Percentiles rank a stretch among this genome's conserved stretches.
These are phyloP conservation scores for Penicillium fimorum DNA, from an alignment of 495 filamentous ascomycete genomes.

Conservation along the genomic window DNA sequence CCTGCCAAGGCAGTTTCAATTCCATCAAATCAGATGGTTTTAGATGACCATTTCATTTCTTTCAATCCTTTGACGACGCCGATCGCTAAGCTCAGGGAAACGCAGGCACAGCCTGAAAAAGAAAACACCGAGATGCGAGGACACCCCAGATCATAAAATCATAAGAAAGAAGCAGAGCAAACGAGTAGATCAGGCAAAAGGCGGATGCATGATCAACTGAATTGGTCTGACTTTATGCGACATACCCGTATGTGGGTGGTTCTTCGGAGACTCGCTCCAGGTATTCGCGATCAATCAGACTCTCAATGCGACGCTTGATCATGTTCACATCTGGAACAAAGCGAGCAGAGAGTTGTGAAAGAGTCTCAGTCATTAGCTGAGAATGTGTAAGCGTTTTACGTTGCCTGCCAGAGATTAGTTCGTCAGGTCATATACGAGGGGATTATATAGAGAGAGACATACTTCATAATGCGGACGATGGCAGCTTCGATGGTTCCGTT, in stretches of 20 bases:
- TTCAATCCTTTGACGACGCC: conserved; percentile 22
- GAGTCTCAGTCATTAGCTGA: conserved; percentile 79
- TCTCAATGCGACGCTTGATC: conserved; percentile 94
- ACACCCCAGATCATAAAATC: conserved; percentile 10
- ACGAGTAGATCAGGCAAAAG: neutral
- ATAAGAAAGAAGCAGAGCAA: conserved; percentile 5
- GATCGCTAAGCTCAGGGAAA: conserved; percentile 31
- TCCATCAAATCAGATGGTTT: conserved; percentile 3
- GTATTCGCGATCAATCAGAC: conserved; percentile 88
- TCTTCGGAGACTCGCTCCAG: conserved; percentile 80
- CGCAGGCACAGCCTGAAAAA: neutral
- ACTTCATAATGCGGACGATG: conserved; percentile 97
- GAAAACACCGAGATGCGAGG: conserved; percentile 8
- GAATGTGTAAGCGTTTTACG: conserved; percentile 80
- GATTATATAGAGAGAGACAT: conserved; percentile 31
- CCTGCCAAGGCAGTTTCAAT: neutral
- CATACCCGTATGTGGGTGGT: conserved; percentile 70
- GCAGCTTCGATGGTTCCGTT: conserved; percentile 81
- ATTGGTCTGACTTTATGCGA: conserved; percentile 50
- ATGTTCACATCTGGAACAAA: conserved; percentile 89
- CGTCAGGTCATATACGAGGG: neutral
- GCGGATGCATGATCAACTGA: neutral
- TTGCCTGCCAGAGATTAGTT: conserved; percentile 59
- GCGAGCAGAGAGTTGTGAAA: conserved; percentile 70
- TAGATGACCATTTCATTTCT: conserved; percentile 6